Evolutionary conservation across 257 asterid species (phyloP).

Genomic region (Verbena officinalis): DNA sequence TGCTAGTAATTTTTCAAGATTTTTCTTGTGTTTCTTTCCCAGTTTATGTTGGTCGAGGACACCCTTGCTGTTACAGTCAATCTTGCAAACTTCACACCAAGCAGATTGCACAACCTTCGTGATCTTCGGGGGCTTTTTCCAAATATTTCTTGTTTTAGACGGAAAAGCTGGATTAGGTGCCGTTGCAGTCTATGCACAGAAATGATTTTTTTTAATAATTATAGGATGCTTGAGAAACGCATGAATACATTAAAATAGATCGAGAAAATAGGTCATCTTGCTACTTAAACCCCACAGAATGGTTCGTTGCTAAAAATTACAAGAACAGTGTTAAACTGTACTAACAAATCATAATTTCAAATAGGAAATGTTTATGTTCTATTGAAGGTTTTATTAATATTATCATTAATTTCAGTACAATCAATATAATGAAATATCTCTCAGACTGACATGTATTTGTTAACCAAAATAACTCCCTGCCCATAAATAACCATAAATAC

Average conservation of each 20-base stretch:
- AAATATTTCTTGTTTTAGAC: slow-evolving; percentile 17
- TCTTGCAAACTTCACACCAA: slow-evolving; percentile 71
- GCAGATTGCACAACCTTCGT: slow-evolving; percentile 55
- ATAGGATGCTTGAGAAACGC: neutral
- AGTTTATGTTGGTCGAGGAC: slow-evolving; percentile 62
- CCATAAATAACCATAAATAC: neutral
- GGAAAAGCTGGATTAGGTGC: slow-evolving; percentile 35
- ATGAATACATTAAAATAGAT: slow-evolving; percentile 5
- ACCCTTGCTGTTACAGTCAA: slow-evolving; percentile 57
- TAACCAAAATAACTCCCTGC: neutral
- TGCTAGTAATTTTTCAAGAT: slow-evolving; percentile 46
- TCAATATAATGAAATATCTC: slow-evolving; percentile 2
- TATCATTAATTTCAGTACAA: slow-evolving; percentile 4
- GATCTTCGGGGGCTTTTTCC: slow-evolving; percentile 46
- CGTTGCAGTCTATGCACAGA: slow-evolving; percentile 32
- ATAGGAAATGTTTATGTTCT: neutral
- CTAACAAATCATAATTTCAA: neutral
- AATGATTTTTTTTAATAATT: neutral
- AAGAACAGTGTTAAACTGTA: neutral
- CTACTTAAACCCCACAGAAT: slow-evolving; percentile 3
- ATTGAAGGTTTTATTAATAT: neutral
- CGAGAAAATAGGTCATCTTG: neutral
- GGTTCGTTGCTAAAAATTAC: neutral
- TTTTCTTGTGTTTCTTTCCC: slow-evolving; percentile 73
- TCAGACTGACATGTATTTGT: neutral